Conservation (phyloP, 2,329 filamentous ascomycete genomes). For the Mycosphaerella arachidis region DNA sequence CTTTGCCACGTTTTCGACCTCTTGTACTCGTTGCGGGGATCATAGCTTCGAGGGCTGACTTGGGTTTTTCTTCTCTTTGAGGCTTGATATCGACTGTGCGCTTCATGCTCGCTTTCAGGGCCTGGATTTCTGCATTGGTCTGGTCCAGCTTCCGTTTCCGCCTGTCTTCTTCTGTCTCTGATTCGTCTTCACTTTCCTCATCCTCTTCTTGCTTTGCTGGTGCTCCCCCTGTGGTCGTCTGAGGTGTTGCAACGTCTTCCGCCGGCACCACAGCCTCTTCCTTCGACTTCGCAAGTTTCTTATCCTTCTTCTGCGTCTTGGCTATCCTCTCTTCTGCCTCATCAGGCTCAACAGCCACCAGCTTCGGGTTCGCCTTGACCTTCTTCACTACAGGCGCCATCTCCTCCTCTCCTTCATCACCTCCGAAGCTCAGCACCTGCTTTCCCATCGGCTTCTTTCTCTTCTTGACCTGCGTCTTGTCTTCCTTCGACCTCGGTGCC, state of each 20-base stretch:
- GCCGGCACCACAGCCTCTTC: conserved; percentile 13
- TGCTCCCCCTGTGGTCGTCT: not conserved
- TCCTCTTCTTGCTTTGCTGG: not conserved
- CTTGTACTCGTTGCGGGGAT: conserved; percentile 67
- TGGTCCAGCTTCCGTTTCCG: conserved; percentile 49
- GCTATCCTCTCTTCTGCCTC: conserved; percentile 20
- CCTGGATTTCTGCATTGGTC: conserved; percentile 76
- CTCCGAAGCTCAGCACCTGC: conserved; percentile 70
- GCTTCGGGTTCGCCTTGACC: conserved; percentile 71
- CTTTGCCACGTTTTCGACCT: conserved; percentile 63
- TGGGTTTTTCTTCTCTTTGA: conserved; percentile 53
- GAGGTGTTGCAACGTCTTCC: not conserved
- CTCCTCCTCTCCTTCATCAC: conserved; percentile 59
- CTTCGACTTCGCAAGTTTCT: conserved; percentile 10
- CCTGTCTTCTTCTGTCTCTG: conserved; percentile 20
- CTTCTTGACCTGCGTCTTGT: conserved; percentile 54
- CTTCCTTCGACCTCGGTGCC: conserved; percentile 47
- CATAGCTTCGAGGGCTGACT: conserved; percentile 66
- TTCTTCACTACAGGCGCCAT: conserved; percentile 65
- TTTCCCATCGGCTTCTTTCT: conserved; percentile 70
- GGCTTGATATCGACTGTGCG: conserved; percentile 46
- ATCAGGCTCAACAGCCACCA: conserved; percentile 51
- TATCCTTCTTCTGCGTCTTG: conserved; percentile 18
- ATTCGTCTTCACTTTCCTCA: conserved; percentile 17
- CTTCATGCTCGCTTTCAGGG: conserved; percentile 76